Conservation (phyloP, 164 flowering plant genomes). For the Tinospora cordifolia region DNA sequence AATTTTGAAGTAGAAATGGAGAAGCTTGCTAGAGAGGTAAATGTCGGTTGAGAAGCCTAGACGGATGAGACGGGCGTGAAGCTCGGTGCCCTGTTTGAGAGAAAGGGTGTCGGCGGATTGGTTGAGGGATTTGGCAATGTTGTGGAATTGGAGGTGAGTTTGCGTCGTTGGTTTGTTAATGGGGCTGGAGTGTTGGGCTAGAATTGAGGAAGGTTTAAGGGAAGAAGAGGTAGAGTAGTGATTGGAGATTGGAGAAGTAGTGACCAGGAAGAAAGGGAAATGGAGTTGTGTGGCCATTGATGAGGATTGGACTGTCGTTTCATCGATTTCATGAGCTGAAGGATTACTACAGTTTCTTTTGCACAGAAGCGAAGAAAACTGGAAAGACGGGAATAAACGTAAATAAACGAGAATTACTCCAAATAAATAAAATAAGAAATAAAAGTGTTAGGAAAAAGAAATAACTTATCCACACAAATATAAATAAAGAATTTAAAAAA, state of each 20-base stretch:
- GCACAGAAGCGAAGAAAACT: too few species aligned
- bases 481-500: too few species aligned
- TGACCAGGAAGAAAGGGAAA: neutral
- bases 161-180: neutral
- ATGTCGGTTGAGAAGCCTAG: slow-evolving; percentile 18
- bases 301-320: neutral
- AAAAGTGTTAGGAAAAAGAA: too few species aligned
- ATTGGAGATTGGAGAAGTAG: neutral
- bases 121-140: slow-evolving; percentile 12
- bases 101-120: slow-evolving; percentile 10
- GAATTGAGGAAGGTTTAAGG: too few species aligned
- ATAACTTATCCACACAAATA: too few species aligned
- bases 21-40: slow-evolving; percentile 24
- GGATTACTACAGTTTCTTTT: too few species aligned
- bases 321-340: neutral
- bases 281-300: neutral
- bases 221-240: neutral
- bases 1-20: slow-evolving; percentile 17
- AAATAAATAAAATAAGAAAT: too few species aligned
- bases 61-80: slow-evolving; percentile 19
- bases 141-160: neutral
- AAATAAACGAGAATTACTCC: too few species aligned
- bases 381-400: too few species aligned
- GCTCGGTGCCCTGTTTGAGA: slow-evolving; percentile 14
- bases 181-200: too few species aligned